Evolutionary conservation across 805 yeast genomes (phyloP).

Genomic region (Candida insectorum): DNA sequence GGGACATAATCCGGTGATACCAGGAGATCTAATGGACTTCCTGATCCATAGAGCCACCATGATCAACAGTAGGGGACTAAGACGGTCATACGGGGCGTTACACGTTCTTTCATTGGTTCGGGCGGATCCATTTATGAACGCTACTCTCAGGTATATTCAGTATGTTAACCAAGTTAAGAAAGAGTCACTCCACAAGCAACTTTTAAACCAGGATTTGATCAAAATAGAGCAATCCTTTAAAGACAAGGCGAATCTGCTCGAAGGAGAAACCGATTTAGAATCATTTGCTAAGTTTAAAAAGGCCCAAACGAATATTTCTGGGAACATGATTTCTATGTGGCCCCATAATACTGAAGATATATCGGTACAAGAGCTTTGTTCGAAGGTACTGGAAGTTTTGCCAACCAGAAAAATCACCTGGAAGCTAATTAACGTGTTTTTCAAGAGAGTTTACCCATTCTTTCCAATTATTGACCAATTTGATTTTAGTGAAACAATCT

Average conservation of each 20-base stretch:
- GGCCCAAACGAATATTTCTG: no score
- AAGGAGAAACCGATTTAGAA: slow-evolving; percentile 4
- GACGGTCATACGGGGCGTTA: slow-evolving; percentile 2
- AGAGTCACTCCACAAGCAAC: slow-evolving; percentile 1
- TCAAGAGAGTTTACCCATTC: slow-evolving; percentile 55
- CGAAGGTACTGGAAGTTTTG: slow-evolving; percentile 38
- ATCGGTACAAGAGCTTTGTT: slow-evolving; percentile 32
- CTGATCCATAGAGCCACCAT: slow-evolving; percentile 2
- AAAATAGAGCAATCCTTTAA: slow-evolving; percentile 2
- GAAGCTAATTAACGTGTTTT: slow-evolving; percentile 54
- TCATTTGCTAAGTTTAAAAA: not conserved
- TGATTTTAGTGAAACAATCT: slow-evolving; percentile 42
- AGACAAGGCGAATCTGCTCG: slow-evolving; percentile 1
- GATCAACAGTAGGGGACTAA: slow-evolving; percentile 1
- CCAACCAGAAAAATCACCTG: slow-evolving; percentile 56
- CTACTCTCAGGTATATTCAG: not conserved
- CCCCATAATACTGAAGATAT: no score
- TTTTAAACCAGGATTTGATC: slow-evolving; percentile 1
- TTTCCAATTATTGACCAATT: slow-evolving; percentile 64
- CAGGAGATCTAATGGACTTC: slow-evolving; percentile 3
- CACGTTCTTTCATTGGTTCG: not conserved
- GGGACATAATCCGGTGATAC: slow-evolving; percentile 7
- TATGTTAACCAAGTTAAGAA: not conserved
- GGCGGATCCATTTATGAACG: not conserved
- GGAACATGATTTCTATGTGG: no score